Evolutionary conservation across 352 stramenopile genomes (phyloP).

Genomic region (Globisporangium echinulatum): DNA sequence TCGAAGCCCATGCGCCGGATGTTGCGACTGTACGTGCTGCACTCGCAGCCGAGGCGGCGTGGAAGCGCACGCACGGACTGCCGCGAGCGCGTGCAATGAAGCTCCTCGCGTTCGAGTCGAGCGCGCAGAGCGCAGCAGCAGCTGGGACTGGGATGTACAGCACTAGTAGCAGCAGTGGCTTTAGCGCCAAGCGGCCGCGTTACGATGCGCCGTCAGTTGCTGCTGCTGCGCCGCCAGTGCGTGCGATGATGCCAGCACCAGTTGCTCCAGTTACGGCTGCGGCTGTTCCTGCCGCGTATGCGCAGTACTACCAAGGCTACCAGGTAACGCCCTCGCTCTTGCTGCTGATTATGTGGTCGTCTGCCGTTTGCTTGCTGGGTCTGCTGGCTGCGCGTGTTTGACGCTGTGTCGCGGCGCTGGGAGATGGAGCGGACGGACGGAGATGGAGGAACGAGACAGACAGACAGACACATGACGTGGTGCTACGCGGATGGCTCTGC

Average conservation of each 20-base stretch:
- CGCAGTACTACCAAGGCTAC: constrained; percentile 72
- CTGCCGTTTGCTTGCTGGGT: constrained; percentile 9
- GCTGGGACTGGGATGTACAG: not conserved
- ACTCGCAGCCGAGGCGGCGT: constrained; percentile 44
- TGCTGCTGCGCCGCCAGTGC: constrained; percentile 8
- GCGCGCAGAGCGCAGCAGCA: constrained; percentile 11
- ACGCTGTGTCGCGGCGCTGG: constrained; percentile 6
- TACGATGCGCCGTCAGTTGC: constrained; percentile 27
- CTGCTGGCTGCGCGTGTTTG: constrained; percentile 1
- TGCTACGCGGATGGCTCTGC: no score
- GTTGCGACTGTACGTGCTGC: constrained; percentile 45
- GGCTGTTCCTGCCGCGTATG: constrained; percentile 28
- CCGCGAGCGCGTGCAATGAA: constrained; percentile 48
- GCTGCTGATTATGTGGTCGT: no score
- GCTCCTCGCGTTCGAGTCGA: constrained; percentile 42
- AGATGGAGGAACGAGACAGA: not conserved
- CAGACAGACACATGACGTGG: not conserved
- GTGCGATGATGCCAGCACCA: constrained; percentile 1
- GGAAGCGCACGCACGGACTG: constrained; percentile 61
- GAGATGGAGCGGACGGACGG: no score
- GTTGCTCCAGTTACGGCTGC: constrained; percentile 14
- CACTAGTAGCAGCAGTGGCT: constrained; percentile 19
- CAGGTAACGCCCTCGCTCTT: constrained; percentile 39
- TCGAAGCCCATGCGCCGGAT: constrained; percentile 44
- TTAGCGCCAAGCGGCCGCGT: constrained; percentile 50